These are phyloP conservation scores for Penicillium psychrosexuale DNA, from an alignment of 2,329 filamentous ascomycete species.

Conservation along the genomic window DNA sequence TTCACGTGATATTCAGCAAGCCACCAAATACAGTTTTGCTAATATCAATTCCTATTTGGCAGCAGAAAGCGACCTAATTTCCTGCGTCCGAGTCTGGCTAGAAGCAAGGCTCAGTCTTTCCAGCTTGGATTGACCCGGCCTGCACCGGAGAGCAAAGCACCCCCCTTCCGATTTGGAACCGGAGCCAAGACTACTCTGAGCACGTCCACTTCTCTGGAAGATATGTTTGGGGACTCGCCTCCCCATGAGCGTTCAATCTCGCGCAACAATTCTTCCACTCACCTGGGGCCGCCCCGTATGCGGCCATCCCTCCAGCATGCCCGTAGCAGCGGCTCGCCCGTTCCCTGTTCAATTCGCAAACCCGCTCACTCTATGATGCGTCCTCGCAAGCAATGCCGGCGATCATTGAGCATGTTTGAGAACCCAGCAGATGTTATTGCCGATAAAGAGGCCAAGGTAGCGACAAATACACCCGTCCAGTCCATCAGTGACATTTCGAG, in stretches of 20 bases:
- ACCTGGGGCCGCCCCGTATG: constrained; percentile 58
- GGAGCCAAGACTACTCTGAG: constrained; percentile 52
- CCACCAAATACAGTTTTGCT: constrained; percentile 10
- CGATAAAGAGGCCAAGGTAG: constrained; percentile 62
- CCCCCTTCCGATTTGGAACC: constrained; percentile 72
- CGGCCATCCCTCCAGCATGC: constrained; percentile 63
- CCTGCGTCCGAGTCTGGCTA: constrained; percentile 69
- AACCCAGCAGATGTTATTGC: constrained; percentile 84
- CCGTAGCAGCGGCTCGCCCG: constrained; percentile 71
- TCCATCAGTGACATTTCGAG: constrained; percentile 84
- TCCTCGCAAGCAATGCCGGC: constrained; percentile 82
- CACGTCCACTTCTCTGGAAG: constrained; percentile 66
- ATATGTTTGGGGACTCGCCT: constrained; percentile 79
- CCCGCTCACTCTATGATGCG: constrained; percentile 68
- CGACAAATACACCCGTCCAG: constrained; percentile 58
- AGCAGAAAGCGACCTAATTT: constrained; percentile 67
- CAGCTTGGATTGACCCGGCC: constrained; percentile 61
- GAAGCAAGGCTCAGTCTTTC: constrained; percentile 71
- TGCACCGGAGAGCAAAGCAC: constrained; percentile 62
- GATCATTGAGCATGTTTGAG: constrained; percentile 98
- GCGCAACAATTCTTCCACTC: constrained; percentile 58
- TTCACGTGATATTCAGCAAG: constrained; percentile 3
- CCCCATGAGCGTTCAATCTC: constrained; percentile 64
- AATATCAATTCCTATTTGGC: constrained; percentile 21
- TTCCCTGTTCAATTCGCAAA: constrained; percentile 67